Base-by-base conservation (phyloP, 2,329 filamentous ascomycete genomes). In the Diaporthe helianthi region DNA sequence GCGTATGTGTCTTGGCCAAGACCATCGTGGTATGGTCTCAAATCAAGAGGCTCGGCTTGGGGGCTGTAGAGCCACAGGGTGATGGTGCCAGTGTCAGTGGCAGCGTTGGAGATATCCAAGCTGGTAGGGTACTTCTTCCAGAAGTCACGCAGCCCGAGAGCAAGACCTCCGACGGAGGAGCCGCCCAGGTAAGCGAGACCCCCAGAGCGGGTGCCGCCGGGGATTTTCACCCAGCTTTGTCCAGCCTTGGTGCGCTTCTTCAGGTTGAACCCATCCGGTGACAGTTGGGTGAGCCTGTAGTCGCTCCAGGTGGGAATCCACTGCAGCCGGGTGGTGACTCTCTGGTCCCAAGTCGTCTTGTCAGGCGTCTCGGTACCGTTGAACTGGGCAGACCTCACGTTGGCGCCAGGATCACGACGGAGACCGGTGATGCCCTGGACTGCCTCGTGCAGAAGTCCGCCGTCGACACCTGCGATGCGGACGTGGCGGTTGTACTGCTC, bases 61-160 rank as follows among this genome's bases (percentile, higher is more conserved):
- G 58, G 58, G 1, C 44, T 49, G 44, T 63, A 63, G 12, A 63
- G n/a, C 58, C 58, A 63, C 0, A 63, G 87, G 0, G 87, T 90
- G 13, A 90, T 79, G 5, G 82, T 79, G 0, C 86, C 87, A 2
- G 76, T 74, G 54, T 88, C 83, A 0, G 80, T 79, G 0, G 81
- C 82, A 0, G 86, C 84, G 63, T 86, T 82, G 0, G 81, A 77
- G 13, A 90, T 82, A 54, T 90, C 87, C 5, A 90, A 76, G 4
- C 85, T 83, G 0, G 86, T 87, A 0, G 88, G 88, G 71, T 87
- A 89, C 19, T 85, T 82, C 78, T 90, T 86, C 88, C 88, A 90
- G 75, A 90, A 90, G 73, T 90, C 83, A 3, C 85, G 83, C 55
- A 88, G 80, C 0, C 86, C 87, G 6, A 90, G 75, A 1, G 85